Evolutionary conservation across 495 filamentous ascomycete species (phyloP), one percentile per base, ranked within the genome.

Genomic region (Ascobolus immersus): DNA sequence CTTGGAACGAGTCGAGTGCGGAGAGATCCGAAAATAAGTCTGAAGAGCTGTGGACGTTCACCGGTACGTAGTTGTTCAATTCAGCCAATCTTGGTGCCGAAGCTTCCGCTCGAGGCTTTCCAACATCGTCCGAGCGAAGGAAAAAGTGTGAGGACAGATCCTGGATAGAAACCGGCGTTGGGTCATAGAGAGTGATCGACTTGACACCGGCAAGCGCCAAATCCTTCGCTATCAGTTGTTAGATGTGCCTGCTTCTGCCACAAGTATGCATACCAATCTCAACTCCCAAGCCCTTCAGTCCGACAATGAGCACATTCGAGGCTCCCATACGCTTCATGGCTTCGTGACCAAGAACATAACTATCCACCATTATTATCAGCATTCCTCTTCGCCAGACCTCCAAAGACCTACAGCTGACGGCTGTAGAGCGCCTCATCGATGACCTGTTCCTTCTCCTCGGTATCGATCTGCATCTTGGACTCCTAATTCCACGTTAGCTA

Each of bases 301-400:
- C 89, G 33, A 80, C 76, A 33, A 99, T 67, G 13, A 99, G 73
- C 28, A 99, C 69, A 52, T 94, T 81, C 14, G 89, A 94, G 32
- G 80, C 75, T 51, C 81, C 65, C 89, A 99, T 99, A 36, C 82
- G 77, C 59, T 90, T 94, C 89, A 99, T 99, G 34, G 89, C 89
- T 60, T 99, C 89, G 55, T 94, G 89, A 20, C 89, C 89, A 37
- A 99, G 69, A 33, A 96, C 86, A 53, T 96, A 90, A 29, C 63
- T 66, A 28, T 32, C 21, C 22, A 36, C 13, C 31, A 34, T 13
- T 26, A 21, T 14, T 15, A 10, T n/a, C 21, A 36, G 7, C 21
- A 12, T 41, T 32, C 48, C 39, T 21, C 17, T 22, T 14, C 10
- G 20, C 5, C 21, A n/a, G 12, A 27, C 14, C 32, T 22, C 10